phyloP scores from a whole-genome alignment of 148 eudicot genomes.

The Rhododendron ovatum region DNA sequence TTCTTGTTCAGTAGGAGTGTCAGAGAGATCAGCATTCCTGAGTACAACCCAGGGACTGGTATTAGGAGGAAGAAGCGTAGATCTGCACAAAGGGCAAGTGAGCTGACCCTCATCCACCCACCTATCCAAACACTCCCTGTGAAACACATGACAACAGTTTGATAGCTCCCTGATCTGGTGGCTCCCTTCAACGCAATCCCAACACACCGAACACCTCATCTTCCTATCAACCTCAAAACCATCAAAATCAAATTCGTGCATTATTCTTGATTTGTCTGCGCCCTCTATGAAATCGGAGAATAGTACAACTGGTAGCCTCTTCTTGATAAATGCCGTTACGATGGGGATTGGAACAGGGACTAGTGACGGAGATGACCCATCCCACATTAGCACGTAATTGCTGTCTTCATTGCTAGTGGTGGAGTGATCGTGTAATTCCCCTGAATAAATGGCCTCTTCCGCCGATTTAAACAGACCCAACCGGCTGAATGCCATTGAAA shows the following conservation, averaged over 20 bases:
- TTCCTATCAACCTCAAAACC: not conserved
- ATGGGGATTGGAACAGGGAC: slow-evolving; percentile 11
- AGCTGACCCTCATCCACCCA: slow-evolving; percentile 35
- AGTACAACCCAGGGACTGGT: slow-evolving; percentile 14
- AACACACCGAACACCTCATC: slow-evolving; percentile 15
- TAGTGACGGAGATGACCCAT: slow-evolving; percentile 10
- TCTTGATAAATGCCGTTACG: slow-evolving; percentile 6
- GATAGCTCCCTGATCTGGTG: slow-evolving; percentile 25
- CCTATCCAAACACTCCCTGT: slow-evolving; percentile 29
- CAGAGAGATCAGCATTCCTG: not conserved
- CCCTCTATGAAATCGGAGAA: not conserved
- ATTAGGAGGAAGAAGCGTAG: slow-evolving; percentile 28
- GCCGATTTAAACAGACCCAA: slow-evolving; percentile 7
- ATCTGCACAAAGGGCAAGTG: slow-evolving; percentile 40
- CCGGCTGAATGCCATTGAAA: not conserved
- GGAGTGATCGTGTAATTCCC: not conserved
- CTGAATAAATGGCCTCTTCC: not conserved
- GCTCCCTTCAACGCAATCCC: slow-evolving; percentile 10
- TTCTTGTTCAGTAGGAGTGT: not conserved
- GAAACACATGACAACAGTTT: slow-evolving; percentile 33
- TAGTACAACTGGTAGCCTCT: not conserved
- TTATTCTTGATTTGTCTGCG: not conserved
- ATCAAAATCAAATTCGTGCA: not conserved
- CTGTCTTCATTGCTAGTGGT: not conserved
- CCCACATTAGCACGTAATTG: slow-evolving; percentile 2